Evolutionary conservation across 441 rosid species (phyloP).

Genomic region (Erodium moschatum): DNA sequence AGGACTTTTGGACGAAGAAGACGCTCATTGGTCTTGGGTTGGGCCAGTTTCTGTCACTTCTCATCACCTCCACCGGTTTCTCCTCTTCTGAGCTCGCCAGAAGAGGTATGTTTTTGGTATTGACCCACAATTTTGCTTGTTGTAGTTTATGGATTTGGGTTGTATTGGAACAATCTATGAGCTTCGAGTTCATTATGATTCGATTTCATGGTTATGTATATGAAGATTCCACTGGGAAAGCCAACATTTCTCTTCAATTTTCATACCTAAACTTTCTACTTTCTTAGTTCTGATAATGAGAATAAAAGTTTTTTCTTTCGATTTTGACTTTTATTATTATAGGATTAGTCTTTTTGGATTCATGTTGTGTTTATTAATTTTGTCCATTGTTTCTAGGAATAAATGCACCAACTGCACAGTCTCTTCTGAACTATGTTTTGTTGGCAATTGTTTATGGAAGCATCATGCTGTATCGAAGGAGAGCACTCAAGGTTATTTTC

Average conservation of each 20-base stretch:
- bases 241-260: neutral
- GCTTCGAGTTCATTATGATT: neutral
- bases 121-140: too few relatives aligned
- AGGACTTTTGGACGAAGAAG: slow-evolving; percentile 48
- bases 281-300: neutral
- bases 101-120: slow-evolving; percentile 31
- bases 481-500: slow-evolving; percentile 47
- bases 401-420: slow-evolving; percentile 75
- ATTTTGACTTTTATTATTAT: neutral
- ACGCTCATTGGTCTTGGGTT: slow-evolving; percentile 53
- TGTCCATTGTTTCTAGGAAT: slow-evolving; percentile 46
- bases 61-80: slow-evolving; percentile 65
- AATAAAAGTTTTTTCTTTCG: neutral
- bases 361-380: slow-evolving; percentile 5
- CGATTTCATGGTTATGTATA: too few relatives aligned
- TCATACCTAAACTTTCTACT: neutral
- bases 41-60: slow-evolving; percentile 69
- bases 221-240: neutral
- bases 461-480: slow-evolving; percentile 43
- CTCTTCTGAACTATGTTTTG: slow-evolving; percentile 56
- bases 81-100: slow-evolving; percentile 54
- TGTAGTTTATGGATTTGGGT: too few relatives aligned
- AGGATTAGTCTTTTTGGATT: neutral
- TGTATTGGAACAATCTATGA: neutral
- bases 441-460: slow-evolving; percentile 65